These are phyloP conservation scores for Trichosporon coremiiforme DNA, from an alignment of 1,284 basidiomycete species.

Conservation along the genomic window DNA sequence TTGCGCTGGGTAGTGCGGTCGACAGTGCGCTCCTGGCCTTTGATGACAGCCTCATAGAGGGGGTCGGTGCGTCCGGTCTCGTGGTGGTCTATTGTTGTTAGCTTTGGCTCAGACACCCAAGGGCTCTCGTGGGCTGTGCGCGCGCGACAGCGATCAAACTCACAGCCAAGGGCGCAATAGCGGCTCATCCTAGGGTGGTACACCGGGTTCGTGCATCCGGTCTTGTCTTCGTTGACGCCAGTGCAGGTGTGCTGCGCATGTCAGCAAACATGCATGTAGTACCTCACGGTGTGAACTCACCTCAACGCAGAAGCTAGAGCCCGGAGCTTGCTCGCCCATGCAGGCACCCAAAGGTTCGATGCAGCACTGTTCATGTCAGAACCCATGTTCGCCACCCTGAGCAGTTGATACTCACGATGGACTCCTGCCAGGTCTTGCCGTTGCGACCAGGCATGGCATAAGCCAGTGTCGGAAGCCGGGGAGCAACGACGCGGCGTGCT, in stretches of 20 bases:
- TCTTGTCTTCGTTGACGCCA: constrained; percentile 9
- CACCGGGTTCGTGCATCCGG: constrained; percentile 13
- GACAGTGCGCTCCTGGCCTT: not conserved
- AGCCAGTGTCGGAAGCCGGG: not conserved
- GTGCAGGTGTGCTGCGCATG: constrained; percentile 6
- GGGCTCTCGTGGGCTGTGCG: not conserved
- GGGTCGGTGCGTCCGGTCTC: constrained; percentile 18
- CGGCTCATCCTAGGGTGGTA: not conserved
- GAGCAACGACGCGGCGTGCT: not conserved
- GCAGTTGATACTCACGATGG: constrained; percentile 1
- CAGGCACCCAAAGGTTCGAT: constrained; percentile 5
- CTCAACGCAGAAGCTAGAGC: constrained; percentile 8
- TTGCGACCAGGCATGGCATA: constrained; percentile 15
- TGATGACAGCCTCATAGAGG: not conserved
- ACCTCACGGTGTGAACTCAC: not conserved
- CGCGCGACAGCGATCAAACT: constrained; percentile 11
- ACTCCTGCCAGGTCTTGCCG: constrained; percentile 10
- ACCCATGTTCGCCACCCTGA: not conserved
- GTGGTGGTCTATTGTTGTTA: constrained; percentile 17
- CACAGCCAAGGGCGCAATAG: constrained; percentile 14
- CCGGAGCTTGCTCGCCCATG: constrained; percentile 6
- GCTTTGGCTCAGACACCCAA: not conserved
- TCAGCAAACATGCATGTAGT: not conserved
- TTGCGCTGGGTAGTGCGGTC: not conserved
- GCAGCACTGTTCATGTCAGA: constrained; percentile 8